phyloP scores from a whole-genome alignment of 192 early-diverging fungal genomes.

The Entomortierella lignicola region DNA sequence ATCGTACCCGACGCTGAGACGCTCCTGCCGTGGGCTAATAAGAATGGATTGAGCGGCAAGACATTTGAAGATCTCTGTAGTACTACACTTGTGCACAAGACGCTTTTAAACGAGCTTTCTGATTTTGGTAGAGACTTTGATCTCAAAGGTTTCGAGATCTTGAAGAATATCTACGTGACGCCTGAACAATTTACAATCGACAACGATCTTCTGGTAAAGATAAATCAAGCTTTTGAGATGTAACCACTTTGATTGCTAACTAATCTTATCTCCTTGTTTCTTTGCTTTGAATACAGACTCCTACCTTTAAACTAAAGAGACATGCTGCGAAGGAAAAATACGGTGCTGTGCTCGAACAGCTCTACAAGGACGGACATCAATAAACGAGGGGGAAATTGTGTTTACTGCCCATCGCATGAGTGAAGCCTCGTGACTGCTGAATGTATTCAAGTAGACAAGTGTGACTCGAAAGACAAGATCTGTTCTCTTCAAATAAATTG shows the following conservation, averaged over 20 bases:
- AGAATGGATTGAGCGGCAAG: constrained; percentile 52
- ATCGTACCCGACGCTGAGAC: constrained; percentile 84
- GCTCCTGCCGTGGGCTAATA: constrained; percentile 75
- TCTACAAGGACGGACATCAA: too few species aligned
- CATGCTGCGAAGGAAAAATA: constrained; percentile 80
- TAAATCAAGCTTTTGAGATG: too few species aligned
- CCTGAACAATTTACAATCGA: constrained; percentile 82
- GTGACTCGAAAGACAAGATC: too few species aligned
- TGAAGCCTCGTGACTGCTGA: too few species aligned
- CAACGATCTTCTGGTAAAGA: constrained; percentile 77
- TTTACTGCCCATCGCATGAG: too few species aligned
- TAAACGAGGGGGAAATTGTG: too few species aligned
- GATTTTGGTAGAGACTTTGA: constrained; percentile 71
- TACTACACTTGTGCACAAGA: constrained; percentile 60
- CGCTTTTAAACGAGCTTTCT: constrained; percentile 68
- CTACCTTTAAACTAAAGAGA: constrained; percentile 94
- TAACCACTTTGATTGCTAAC: too few species aligned
- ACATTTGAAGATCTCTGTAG: constrained; percentile 64
- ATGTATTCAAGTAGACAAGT: too few species aligned
- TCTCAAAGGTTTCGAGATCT: constrained; percentile 91
- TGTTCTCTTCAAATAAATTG: too few species aligned
- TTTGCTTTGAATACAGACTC: constrained; percentile 67
- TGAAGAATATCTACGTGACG: constrained; percentile 80
- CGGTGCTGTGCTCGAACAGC: too few species aligned
- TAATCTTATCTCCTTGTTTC: background rate